These are phyloP conservation scores for Plasmodium fragile DNA, from an alignment of 169 alveolate genomes.

Conservation along the genomic window DNA sequence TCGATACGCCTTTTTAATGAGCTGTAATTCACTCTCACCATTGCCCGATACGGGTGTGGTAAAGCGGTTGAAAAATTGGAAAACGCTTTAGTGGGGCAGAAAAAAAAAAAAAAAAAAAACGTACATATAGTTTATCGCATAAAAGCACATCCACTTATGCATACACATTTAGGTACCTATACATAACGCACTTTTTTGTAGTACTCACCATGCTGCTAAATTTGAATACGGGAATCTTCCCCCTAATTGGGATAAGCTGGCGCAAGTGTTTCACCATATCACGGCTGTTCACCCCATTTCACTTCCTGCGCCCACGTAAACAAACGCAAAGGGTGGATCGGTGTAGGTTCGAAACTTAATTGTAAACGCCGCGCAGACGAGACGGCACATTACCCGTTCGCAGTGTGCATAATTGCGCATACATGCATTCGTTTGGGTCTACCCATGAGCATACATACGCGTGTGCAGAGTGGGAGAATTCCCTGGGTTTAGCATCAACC, in stretches of 20 bases:
- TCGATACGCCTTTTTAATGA: not conserved
- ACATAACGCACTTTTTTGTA: not conserved
- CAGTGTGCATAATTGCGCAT: not conserved
- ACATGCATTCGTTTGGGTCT: not conserved
- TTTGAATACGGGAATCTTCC: not conserved
- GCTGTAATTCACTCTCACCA: not conserved
- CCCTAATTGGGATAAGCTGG: not conserved
- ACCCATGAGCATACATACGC: not conserved
- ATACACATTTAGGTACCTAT: not conserved
- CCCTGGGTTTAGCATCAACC: not conserved
- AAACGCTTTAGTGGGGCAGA: not conserved
- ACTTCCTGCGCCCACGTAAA: constrained; percentile 65
- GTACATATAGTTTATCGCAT: not conserved
- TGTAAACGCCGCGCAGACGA: not conserved
- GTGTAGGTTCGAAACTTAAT: constrained; percentile 19
- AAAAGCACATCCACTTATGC: not conserved
- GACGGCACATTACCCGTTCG: not conserved
- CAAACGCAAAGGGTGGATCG: constrained; percentile 73
- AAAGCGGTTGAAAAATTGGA: not conserved
- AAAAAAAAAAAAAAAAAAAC: not conserved
- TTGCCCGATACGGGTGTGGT: not conserved
- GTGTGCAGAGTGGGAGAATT: not conserved
- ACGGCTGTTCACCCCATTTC: constrained; percentile 25
- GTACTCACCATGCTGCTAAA: constrained; percentile 29
- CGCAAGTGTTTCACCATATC: constrained; percentile 13